These are phyloP conservation scores for Hypoxylon perforatum DNA, from an alignment of 495 filamentous ascomycete species.

Conservation along the genomic window DNA sequence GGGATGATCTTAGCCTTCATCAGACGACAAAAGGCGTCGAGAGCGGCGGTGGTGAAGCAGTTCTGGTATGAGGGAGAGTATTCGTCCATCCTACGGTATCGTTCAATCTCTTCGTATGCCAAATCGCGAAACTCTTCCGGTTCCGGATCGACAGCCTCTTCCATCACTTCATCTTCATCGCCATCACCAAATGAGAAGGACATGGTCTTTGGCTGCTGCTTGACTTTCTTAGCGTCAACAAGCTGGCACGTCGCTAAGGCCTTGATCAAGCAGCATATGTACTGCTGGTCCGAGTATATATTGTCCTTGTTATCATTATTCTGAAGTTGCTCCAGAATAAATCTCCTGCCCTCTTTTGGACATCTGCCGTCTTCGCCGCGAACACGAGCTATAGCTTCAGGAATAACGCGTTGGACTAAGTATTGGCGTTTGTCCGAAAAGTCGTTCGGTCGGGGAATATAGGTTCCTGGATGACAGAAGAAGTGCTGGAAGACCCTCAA, in stretches of 20 bases:
- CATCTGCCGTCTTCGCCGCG: slow-evolving; percentile 80
- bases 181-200: slow-evolving; percentile 55
- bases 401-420: slow-evolving; percentile 82
- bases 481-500: slow-evolving; percentile 84
- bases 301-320: slow-evolving; percentile 96
- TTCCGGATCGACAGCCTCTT: slow-evolving; percentile 48
- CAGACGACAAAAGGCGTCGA: slow-evolving; percentile 79
- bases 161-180: slow-evolving; percentile 48
- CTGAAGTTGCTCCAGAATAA: slow-evolving; percentile 86
- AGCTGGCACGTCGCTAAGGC: slow-evolving; percentile 82
- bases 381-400: slow-evolving; percentile 79
- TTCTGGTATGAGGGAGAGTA: slow-evolving; percentile 94
- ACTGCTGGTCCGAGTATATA: slow-evolving; percentile 85
- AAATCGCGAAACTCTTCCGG: slow-evolving; percentile 68
- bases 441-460: slow-evolving; percentile 83
- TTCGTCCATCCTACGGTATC: slow-evolving; percentile 92
- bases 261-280: slow-evolving; percentile 82
- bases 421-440: slow-evolving; percentile 87
- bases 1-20: slow-evolving; percentile 77
- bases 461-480: slow-evolving; percentile 76
- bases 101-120: slow-evolving; percentile 85
- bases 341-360: slow-evolving; percentile 77
- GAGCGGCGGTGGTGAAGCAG: slow-evolving; percentile 82
- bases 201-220: slow-evolving; percentile 46
- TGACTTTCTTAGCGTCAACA: slow-evolving; percentile 63